phyloP scores from a whole-genome alignment of 306 rosid species.

The Trifolium pratense region DNA sequence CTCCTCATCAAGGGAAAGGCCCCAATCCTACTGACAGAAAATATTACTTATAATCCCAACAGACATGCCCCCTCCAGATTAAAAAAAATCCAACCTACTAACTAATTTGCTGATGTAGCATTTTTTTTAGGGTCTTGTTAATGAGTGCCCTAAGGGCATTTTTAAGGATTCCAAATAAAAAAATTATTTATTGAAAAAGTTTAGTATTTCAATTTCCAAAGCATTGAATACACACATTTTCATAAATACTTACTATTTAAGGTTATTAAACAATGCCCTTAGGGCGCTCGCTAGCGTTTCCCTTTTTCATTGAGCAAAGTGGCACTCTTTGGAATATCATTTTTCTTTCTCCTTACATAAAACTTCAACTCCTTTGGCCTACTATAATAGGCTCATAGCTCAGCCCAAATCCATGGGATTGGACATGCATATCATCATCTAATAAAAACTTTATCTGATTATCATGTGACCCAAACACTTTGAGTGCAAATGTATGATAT shows the following conservation, averaged over 20 bases:
- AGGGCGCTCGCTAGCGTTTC: too few species aligned
- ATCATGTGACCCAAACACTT: constrained; percentile 22
- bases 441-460: background rate
- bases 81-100: background rate
- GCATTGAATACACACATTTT: too few species aligned
- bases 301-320: background rate
- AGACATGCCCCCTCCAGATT: background rate
- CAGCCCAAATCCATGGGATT: background rate
- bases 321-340: too few species aligned
- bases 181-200: too few species aligned
- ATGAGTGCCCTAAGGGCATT: too few species aligned
- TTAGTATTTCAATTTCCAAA: too few species aligned
- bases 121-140: background rate
- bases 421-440: background rate
- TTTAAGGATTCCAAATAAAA: too few species aligned
- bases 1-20: background rate
- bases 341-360: too few species aligned
- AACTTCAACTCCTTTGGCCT: too few species aligned
- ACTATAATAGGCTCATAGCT: background rate
- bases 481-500: constrained; percentile 33
- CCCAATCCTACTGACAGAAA: background rate
- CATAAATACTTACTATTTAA: too few species aligned
- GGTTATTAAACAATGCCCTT: too few species aligned
- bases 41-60: background rate
- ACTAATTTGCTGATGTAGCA: background rate